Percentiles rank a stretch among this genome's conserved stretches.
phyloP scores from a whole-genome alignment of 768 basidiomycete species.

The Lyophyllum shimeji region DNA sequence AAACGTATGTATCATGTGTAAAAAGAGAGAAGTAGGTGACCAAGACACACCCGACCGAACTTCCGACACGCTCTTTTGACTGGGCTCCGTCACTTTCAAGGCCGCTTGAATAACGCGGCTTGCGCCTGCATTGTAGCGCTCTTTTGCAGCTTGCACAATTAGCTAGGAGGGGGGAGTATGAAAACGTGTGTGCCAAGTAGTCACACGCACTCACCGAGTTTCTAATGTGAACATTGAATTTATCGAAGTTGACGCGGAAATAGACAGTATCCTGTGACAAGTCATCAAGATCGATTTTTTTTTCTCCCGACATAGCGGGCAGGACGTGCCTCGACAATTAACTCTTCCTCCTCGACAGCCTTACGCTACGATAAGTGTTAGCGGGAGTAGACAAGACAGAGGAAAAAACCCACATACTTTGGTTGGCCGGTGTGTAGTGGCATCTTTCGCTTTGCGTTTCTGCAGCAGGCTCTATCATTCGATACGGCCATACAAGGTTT shows the following conservation, averaged over 20 bases:
- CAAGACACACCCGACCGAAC: slow-evolving; percentile 64
- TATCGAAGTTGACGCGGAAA: slow-evolving; percentile 88
- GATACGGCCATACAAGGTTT: slow-evolving; percentile 6
- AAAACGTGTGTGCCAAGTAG: not conserved
- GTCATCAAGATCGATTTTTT: slow-evolving; percentile 14
- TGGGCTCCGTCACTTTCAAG: slow-evolving; percentile 66
- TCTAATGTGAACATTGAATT: slow-evolving; percentile 83
- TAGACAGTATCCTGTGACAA: slow-evolving; percentile 60
- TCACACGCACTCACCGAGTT: slow-evolving; percentile 62
- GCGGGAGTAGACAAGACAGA: not conserved
- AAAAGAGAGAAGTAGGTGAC: not conserved
- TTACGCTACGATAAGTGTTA: slow-evolving; percentile 33
- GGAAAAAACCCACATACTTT: slow-evolving; percentile 42
- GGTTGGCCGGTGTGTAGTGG: slow-evolving; percentile 42
- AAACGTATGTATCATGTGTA: not conserved
- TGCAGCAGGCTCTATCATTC: slow-evolving; percentile 31
- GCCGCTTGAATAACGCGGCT: slow-evolving; percentile 70
- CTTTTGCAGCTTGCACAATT: slow-evolving; percentile 70
- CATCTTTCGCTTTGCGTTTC: slow-evolving; percentile 65
- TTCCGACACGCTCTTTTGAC: slow-evolving; percentile 61
- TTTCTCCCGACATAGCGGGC: not conserved
- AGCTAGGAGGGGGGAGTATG: slow-evolving; percentile 48
- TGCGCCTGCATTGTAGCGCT: slow-evolving; percentile 78
- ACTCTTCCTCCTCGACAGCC: slow-evolving; percentile 51
- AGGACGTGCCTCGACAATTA: slow-evolving; percentile 66